Evolutionary conservation across 2,329 filamentous ascomycete genomes (phyloP).

Genomic region (Neocucurbitaria cava): DNA sequence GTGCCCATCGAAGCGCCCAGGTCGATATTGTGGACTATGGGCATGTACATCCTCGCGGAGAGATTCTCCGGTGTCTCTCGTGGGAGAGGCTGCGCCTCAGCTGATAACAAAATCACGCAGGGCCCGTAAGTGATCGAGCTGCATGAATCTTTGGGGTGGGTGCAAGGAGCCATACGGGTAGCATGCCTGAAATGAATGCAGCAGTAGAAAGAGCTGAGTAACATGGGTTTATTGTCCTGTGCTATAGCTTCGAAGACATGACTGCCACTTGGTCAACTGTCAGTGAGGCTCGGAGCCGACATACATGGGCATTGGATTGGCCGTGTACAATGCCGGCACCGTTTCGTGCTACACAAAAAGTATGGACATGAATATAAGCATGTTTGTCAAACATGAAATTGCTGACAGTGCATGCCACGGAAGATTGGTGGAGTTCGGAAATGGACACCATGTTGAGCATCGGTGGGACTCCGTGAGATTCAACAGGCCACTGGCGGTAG

Average conservation of each 20-base stretch:
- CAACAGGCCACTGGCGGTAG: neutral
- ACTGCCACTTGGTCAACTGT: conserved; percentile 3
- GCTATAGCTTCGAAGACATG: neutral
- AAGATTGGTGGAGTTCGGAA: neutral
- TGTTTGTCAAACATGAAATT: conserved; percentile 32
- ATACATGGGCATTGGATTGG: neutral
- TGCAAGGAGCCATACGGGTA: neutral
- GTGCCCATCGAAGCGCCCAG: neutral
- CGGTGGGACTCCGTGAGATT: neutral
- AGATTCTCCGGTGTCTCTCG: conserved; percentile 21
- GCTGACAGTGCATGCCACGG: conserved; percentile 35
- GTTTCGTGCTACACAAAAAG: neutral
- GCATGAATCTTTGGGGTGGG: neutral
- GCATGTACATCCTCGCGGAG: conserved; percentile 6
- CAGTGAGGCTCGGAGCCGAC: neutral
- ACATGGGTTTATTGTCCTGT: conserved; percentile 7
- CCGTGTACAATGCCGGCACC: conserved; percentile 1
- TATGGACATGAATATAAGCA: conserved; percentile 1
- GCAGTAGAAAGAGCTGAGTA: conserved; percentile 19
- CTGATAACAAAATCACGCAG: conserved; percentile 5
- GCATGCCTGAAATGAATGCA: neutral
- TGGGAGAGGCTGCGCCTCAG: neutral
- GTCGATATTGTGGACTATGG: conserved; percentile 9
- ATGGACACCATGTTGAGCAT: neutral
- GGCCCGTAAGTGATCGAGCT: neutral